Conservation (phyloP, 177 flowering plant genomes). For the Vitis hybrid region DNA sequence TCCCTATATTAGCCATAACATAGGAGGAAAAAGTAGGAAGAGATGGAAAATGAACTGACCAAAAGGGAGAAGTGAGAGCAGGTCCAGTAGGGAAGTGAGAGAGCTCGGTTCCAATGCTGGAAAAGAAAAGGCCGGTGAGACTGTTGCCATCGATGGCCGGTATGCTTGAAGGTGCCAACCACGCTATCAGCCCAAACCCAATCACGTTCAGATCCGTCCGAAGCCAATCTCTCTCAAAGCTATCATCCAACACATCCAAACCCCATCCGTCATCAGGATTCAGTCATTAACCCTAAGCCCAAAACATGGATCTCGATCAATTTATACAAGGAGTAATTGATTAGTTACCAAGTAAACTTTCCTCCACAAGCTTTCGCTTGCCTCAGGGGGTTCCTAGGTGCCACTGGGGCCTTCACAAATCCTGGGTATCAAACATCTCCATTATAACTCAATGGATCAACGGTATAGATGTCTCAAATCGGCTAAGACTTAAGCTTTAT, state of each 20-base stretch:
- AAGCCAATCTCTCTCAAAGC: conserved; percentile 87
- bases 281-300: neutral
- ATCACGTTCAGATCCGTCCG: conserved; percentile 79
- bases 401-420: conserved; percentile 43
- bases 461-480: neutral
- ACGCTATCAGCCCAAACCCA: conserved; percentile 91
- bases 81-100: conserved; percentile 82
- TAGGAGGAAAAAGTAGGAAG: neutral
- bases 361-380: conserved; percentile 42
- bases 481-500: no score
- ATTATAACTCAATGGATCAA: neutral
- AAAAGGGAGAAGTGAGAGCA: conserved; percentile 69
- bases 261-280: neutral
- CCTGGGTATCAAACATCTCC: conserved; percentile 21
- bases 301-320: neutral
- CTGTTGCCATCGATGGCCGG: conserved; percentile 87
- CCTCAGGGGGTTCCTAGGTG: conserved; percentile 58
- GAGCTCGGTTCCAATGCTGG: conserved; percentile 78
- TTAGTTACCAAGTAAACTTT: conserved; percentile 55
- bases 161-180: conserved; percentile 93
- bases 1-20: neutral
- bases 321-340: neutral
- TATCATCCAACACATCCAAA: conserved; percentile 7
- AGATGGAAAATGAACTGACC: conserved; percentile 33
- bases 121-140: conserved; percentile 81